A percentile compares a stretch with the other conserved stretches of the same genome.
Conservation (phyloP, 75 land plant genomes). For the Pinus albicaulis region DNA sequence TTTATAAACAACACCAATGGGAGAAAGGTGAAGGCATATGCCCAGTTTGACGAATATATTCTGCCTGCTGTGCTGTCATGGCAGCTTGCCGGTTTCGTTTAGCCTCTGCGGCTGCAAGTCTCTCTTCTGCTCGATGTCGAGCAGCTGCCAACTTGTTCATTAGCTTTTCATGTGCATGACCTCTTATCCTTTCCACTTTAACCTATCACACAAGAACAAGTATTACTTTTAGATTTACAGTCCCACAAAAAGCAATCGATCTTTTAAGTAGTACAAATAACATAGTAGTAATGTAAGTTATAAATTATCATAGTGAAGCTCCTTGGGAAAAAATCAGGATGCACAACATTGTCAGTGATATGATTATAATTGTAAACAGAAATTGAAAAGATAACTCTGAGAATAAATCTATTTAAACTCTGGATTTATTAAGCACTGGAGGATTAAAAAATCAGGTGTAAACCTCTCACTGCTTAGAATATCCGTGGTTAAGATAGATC, state of each 20-base stretch:
- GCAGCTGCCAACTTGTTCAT: constrained; percentile 85
- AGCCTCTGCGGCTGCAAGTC: constrained; percentile 73
- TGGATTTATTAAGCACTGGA: no score
- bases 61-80: constrained; percentile 65
- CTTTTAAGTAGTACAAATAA: background rate
- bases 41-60: constrained; percentile 72
- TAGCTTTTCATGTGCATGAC: constrained; percentile 78
- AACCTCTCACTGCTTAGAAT: no score
- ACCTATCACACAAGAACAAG: constrained; percentile 49
- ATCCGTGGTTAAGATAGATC: no score
- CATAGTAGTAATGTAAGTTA: background rate
- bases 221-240: background rate
- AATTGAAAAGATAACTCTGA: background rate
- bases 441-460: no score
- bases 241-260: background rate
- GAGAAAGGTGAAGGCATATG: constrained; percentile 52
- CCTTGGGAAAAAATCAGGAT: background rate
- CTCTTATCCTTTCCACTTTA: constrained; percentile 74
- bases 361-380: constrained; percentile 1
- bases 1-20: constrained; percentile 44
- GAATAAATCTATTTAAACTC: background rate
- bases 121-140: constrained; percentile 82
- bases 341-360: background rate
- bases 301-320: background rate
- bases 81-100: constrained; percentile 64